Conservation (phyloP, 148 eudicot species). For the Nepenthes mirabilis region DNA sequence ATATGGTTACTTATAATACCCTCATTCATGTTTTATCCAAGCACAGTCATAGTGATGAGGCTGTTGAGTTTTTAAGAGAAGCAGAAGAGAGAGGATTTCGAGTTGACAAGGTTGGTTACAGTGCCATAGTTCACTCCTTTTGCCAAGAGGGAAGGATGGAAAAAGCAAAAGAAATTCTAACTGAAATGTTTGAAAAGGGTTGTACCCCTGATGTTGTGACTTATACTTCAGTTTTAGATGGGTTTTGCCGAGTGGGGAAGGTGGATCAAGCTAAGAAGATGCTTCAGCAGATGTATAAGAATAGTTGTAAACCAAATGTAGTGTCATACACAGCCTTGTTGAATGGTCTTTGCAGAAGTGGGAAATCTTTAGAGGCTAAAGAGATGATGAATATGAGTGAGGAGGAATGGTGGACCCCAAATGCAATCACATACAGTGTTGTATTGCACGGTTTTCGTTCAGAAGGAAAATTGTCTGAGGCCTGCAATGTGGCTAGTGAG, state of each 20-base stretch:
- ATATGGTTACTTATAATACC: conserved; percentile 28
- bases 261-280: conserved; percentile 27
- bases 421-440: conserved; percentile 27
- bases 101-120: conserved; percentile 23
- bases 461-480: conserved; percentile 23
- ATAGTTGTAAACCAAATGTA: conserved; percentile 27
- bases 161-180: conserved; percentile 19
- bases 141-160: conserved; percentile 22
- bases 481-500: conserved; percentile 20
- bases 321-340: conserved; percentile 21
- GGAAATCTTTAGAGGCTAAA: conserved; percentile 24
- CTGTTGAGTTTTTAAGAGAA: conserved; percentile 20
- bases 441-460: conserved; percentile 27
- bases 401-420: conserved; percentile 32
- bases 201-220: conserved; percentile 29
- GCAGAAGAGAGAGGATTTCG: conserved; percentile 25
- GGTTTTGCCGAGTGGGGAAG: conserved; percentile 18
- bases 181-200: conserved; percentile 22
- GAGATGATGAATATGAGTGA: conserved; percentile 25
- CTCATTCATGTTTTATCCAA: conserved; percentile 26
- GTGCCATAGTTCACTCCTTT: conserved; percentile 22
- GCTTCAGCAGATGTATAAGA: conserved; percentile 19
- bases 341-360: conserved; percentile 24
- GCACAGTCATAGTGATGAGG: conserved; percentile 26
- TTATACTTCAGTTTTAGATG: conserved; percentile 19